A percentile compares a stretch with the other conserved stretches of the same genome.
Conservation (phyloP, 2,329 filamentous ascomycete genomes). For the Colletotrichum tofieldiae region DNA sequence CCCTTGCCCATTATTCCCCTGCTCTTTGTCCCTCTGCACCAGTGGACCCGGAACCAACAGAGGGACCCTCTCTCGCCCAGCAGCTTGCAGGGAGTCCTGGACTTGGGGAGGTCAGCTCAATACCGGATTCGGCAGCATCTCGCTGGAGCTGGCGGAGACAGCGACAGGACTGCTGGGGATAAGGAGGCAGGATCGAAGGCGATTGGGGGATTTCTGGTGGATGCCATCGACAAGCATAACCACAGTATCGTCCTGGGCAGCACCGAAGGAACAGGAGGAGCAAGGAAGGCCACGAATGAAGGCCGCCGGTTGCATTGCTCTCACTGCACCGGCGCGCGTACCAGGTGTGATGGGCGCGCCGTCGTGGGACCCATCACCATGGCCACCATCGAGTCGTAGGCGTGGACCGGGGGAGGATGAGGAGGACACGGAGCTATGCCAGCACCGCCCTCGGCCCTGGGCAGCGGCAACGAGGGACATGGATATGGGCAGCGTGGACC, state of each 20-base stretch:
- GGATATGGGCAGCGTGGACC: constrained; percentile 9
- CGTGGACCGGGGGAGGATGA: constrained; percentile 30
- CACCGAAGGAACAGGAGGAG: not conserved
- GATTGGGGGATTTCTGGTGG: constrained; percentile 27
- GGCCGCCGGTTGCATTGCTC: not conserved
- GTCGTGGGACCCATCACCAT: constrained; percentile 28
- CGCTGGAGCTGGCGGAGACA: constrained; percentile 31
- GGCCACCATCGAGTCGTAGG: constrained; percentile 28
- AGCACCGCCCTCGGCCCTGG: constrained; percentile 30
- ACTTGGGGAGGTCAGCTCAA: constrained; percentile 31
- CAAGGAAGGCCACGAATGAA: constrained; percentile 9
- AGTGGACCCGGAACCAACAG: constrained; percentile 33
- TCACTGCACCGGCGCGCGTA: constrained; percentile 11
- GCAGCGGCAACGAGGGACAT: constrained; percentile 27
- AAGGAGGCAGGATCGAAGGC: constrained; percentile 16
- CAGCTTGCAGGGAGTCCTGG: constrained; percentile 23
- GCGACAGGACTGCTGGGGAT: constrained; percentile 6
- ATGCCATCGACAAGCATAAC: constrained; percentile 18
- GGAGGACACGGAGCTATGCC: constrained; percentile 8
- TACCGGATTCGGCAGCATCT: constrained; percentile 31
- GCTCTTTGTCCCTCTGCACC: constrained; percentile 12
- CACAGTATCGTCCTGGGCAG: constrained; percentile 2
- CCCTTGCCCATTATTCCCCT: constrained; percentile 14
- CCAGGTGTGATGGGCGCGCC: constrained; percentile 24
- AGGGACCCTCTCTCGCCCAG: constrained; percentile 10